A percentile compares a stretch with the other conserved stretches of the same genome.
Conservation (phyloP, 106 monocot species). For the Dendrobium catenatum region DNA sequence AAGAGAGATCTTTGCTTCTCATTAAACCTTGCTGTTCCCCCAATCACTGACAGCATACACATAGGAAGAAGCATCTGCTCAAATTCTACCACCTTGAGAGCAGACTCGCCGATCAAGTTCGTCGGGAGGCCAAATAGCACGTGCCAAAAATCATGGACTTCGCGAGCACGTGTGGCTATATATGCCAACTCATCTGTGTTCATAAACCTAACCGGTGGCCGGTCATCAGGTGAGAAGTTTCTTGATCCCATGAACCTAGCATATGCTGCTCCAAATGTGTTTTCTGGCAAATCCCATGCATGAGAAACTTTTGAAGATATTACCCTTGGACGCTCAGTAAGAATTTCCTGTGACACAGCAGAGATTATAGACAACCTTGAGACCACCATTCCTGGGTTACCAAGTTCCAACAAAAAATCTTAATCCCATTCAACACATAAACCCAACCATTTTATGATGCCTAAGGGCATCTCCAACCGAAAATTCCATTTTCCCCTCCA, state of each 20-base stretch:
- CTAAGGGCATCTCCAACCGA: too few species aligned
- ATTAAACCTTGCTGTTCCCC: conserved; percentile 76
- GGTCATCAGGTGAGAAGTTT: conserved; percentile 92
- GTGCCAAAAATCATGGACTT: conserved; percentile 96
- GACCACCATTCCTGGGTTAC: background rate
- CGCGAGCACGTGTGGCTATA: conserved; percentile 82
- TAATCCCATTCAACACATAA: too few species aligned
- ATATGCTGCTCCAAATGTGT: conserved; percentile 86
- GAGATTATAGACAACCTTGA: background rate
- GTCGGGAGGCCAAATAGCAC: conserved; percentile 81
- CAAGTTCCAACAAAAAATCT: too few species aligned
- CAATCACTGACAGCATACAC: conserved; percentile 81
- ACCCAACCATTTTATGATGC: too few species aligned
- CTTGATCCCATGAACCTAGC: conserved; percentile 91
- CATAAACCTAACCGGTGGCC: conserved; percentile 91
- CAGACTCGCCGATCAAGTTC: conserved; percentile 76
- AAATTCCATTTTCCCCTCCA: too few species aligned
- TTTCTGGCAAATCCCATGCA: conserved; percentile 82
- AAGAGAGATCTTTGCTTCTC: conserved; percentile 68
- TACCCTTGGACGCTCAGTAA: conserved; percentile 64
- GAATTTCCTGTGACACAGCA: conserved; percentile 43
- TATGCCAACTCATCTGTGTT: conserved; percentile 85
- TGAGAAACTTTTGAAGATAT: conserved; percentile 49
- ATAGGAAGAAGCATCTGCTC: conserved; percentile 93
- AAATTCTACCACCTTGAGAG: conserved; percentile 87